Conservation (phyloP, 139 green algal genomes). For the Coccomyxa sp. region DNA sequence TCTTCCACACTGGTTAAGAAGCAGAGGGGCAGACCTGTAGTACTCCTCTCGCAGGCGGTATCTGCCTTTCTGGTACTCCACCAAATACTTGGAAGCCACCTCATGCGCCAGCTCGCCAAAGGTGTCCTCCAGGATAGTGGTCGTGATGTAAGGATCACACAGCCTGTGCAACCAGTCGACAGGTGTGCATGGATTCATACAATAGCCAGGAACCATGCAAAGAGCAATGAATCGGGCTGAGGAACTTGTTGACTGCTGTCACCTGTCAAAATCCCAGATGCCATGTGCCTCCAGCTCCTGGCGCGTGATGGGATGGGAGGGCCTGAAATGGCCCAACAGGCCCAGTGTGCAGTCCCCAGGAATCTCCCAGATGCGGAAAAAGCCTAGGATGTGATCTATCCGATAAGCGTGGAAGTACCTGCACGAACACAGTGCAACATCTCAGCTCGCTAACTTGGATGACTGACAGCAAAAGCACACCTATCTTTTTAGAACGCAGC, state of each 20-base stretch:
- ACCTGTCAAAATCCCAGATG: conserved; percentile 83
- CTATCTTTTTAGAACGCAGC: neutral
- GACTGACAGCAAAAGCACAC: neutral
- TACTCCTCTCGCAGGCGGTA: conserved; percentile 46
- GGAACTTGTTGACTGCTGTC: too few relatives aligned
- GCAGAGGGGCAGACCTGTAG: conserved; percentile 12
- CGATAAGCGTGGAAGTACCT: conserved; percentile 92
- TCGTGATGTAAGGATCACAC: conserved; percentile 44
- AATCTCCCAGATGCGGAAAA: conserved; percentile 99
- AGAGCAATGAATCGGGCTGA: neutral
- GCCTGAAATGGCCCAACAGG: conserved; percentile 83
- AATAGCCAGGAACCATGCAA: neutral
- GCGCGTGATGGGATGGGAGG: conserved; percentile 59
- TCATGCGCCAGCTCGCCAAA: conserved; percentile 52
- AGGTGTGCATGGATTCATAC: neutral
- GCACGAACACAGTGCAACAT: neutral
- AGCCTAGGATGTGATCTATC: conserved; percentile 97
- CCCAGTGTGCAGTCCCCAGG: conserved; percentile 59
- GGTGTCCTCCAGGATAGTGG: conserved; percentile 30
- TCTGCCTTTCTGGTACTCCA: conserved; percentile 25
- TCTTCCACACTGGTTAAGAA: neutral
- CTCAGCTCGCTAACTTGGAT: neutral
- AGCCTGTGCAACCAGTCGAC: conserved; percentile 9
- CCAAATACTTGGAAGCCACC: conserved; percentile 53
- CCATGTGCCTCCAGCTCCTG: conserved; percentile 80